phyloP scores from a whole-genome alignment of 345 rosid species.

The Pugionium cornutum region DNA sequence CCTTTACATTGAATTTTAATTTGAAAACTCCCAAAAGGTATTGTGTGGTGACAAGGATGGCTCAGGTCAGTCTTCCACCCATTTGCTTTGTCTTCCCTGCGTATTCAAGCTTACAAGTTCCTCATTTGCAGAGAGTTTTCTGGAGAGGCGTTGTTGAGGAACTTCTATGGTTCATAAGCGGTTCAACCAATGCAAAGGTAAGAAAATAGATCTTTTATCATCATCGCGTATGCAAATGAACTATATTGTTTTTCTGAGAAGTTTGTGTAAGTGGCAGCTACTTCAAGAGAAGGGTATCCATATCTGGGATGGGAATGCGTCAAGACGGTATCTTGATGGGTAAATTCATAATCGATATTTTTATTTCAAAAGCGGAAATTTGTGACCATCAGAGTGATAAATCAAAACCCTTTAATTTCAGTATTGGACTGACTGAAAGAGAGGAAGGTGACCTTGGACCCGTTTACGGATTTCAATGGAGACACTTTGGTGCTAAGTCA shows the following conservation, averaged over 20 bases:
- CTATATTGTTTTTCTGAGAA: conserved; percentile 12
- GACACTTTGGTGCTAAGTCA: conserved; percentile 97
- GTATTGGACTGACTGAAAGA: conserved; percentile 75
- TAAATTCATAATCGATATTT: conserved; percentile 12
- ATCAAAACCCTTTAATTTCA: conserved; percentile 35
- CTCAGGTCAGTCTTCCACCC: too few relatives aligned
- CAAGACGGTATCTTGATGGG: conserved; percentile 92
- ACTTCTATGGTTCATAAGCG: conserved; percentile 96
- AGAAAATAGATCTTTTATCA: conserved; percentile 10
- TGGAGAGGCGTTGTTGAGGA: conserved; percentile 99
- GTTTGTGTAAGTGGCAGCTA: conserved; percentile 48
- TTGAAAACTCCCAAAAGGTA: conserved; percentile 1
- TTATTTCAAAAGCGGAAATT: not conserved
- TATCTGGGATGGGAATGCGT: conserved; percentile 97
- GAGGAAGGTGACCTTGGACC: conserved; percentile 98
- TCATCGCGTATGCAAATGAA: conserved; percentile 3
- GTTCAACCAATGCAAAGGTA: conserved; percentile 95
- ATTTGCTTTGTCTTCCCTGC: not conserved
- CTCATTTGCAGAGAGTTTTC: conserved; percentile 72
- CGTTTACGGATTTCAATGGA: conserved; percentile 98
- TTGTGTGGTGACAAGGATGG: too few relatives aligned
- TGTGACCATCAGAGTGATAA: not conserved
- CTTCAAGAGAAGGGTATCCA: conserved; percentile 92
- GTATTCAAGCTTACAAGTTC: conserved; percentile 20
- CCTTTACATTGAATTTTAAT: not conserved